Evolutionary conservation across 1,284 basidiomycete genomes (phyloP).

Genomic region (Cystobasidium pallidum): DNA sequence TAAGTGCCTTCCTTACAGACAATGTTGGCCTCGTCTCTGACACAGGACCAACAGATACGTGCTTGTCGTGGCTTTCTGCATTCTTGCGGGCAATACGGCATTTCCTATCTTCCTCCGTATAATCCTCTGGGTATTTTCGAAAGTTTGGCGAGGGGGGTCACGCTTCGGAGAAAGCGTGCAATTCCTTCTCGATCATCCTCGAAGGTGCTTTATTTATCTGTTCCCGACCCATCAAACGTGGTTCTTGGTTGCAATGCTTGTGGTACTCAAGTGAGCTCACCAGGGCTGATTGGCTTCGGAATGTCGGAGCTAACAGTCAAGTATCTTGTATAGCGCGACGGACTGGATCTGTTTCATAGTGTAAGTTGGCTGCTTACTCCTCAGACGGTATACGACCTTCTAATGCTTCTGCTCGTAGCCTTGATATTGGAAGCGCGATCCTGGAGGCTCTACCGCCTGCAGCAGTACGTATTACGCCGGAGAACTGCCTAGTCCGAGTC

Average conservation of each 20-base stretch:
- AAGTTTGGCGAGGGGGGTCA: conserved; percentile 63
- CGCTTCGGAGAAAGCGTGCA: conserved; percentile 76
- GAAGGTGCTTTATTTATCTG: conserved; percentile 88
- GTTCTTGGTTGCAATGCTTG: conserved; percentile 41
- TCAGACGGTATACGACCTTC: no score
- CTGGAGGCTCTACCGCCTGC: conserved; percentile 74
- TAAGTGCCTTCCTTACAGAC: background rate
- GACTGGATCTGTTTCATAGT: conserved; percentile 90
- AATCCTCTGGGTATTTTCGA: conserved; percentile 67
- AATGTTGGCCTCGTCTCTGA: background rate
- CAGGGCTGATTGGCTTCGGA: background rate
- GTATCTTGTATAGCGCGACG: conserved; percentile 62
- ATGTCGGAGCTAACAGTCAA: background rate
- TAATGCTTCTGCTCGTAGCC: conserved; percentile 46
- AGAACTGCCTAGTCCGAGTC: background rate
- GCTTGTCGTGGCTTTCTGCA: conserved; percentile 64
- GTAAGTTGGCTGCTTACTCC: conserved; percentile 7
- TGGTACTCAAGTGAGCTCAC: conserved; percentile 40
- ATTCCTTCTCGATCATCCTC: conserved; percentile 94
- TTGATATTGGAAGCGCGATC: conserved; percentile 79
- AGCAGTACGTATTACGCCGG: background rate
- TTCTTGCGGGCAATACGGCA: conserved; percentile 83
- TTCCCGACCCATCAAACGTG: conserved; percentile 71
- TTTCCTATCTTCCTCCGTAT: conserved; percentile 46
- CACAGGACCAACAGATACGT: conserved; percentile 61